A percentile compares a stretch with the other conserved stretches of the same genome.
Evolutionary conservation across 805 yeast species (phyloP).

Genomic region (Candida endomychidarum): DNA sequence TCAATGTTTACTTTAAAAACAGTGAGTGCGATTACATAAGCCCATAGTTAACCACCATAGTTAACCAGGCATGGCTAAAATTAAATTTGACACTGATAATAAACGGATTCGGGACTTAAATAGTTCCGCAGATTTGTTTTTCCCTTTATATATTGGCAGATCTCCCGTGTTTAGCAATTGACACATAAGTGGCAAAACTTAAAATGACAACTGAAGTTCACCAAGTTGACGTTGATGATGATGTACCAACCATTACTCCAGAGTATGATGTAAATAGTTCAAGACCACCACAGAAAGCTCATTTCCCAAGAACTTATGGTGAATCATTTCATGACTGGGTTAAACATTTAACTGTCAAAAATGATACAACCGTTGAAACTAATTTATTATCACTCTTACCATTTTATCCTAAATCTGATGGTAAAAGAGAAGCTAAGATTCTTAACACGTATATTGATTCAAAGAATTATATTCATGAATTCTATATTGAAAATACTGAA

Average conservation of each 20-base stretch:
- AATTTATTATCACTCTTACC: conserved; percentile 57
- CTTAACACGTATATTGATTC: conserved; percentile 56
- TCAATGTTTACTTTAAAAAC: too few relatives aligned
- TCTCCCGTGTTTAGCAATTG: neutral
- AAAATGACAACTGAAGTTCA: conserved; percentile 6
- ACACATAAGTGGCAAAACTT: neutral
- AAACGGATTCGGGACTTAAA: neutral
- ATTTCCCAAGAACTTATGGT: conserved; percentile 12
- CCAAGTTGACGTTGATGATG: conserved; percentile 3
- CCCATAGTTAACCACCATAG: too few relatives aligned
- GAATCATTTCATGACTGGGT: conserved; percentile 30
- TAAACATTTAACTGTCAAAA: conserved; percentile 23
- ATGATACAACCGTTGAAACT: conserved; percentile 31
- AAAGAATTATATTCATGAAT: conserved; percentile 72
- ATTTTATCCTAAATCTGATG: conserved; percentile 55
- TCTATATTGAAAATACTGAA: conserved; percentile 53
- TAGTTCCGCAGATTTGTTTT: neutral
- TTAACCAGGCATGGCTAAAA: too few relatives aligned
- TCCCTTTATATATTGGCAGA: neutral
- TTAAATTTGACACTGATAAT: too few relatives aligned
- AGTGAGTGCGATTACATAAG: too few relatives aligned
- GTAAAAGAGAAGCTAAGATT: conserved; percentile 45
- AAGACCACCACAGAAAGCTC: neutral
- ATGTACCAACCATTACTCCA: conserved; percentile 5
- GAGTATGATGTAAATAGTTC: conserved; percentile 4